A percentile compares a stretch with the other conserved stretches of the same genome.
Conservation (phyloP, 768 basidiomycete species). For the Heimioporus sp. region DNA sequence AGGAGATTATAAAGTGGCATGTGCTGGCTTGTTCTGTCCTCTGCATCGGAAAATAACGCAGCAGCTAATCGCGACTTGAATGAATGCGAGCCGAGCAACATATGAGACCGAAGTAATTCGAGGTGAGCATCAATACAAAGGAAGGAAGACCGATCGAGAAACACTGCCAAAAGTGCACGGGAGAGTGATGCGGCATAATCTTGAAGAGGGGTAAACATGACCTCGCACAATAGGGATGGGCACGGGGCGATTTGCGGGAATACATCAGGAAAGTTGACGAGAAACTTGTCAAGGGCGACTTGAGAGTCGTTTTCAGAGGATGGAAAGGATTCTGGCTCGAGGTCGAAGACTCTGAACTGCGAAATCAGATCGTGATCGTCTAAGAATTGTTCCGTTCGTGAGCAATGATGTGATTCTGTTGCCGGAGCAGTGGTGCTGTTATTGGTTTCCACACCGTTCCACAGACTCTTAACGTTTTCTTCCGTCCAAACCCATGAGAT, state of each 20-base stretch:
- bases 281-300: slow-evolving; percentile 43
- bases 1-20: slow-evolving; percentile 22
- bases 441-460: slow-evolving; percentile 2
- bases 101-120: slow-evolving; percentile 66
- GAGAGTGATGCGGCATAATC: slow-evolving; percentile 65
- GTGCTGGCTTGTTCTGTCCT: slow-evolving; percentile 42
- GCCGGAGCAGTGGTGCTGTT: not conserved
- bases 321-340: slow-evolving; percentile 55
- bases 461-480: slow-evolving; percentile 9
- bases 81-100: slow-evolving; percentile 66
- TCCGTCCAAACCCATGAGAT: slow-evolving; percentile 48
- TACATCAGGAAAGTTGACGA: slow-evolving; percentile 52
- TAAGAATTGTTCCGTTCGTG: not conserved
- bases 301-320: slow-evolving; percentile 19
- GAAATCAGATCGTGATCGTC: slow-evolving; percentile 36
- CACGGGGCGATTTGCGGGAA: slow-evolving; percentile 68
- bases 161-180: slow-evolving; percentile 59
- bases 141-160: slow-evolving; percentile 60
- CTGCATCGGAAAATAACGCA: slow-evolving; percentile 78
- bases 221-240: slow-evolving; percentile 56
- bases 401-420: not conserved
- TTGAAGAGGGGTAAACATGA: slow-evolving; percentile 61
- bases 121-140: slow-evolving; percentile 71
- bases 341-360: slow-evolving; percentile 58
- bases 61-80: slow-evolving; percentile 69